Evolutionary conservation across 768 basidiomycete genomes (phyloP).

Genomic region (Sporobolomyces pararoseus): DNA sequence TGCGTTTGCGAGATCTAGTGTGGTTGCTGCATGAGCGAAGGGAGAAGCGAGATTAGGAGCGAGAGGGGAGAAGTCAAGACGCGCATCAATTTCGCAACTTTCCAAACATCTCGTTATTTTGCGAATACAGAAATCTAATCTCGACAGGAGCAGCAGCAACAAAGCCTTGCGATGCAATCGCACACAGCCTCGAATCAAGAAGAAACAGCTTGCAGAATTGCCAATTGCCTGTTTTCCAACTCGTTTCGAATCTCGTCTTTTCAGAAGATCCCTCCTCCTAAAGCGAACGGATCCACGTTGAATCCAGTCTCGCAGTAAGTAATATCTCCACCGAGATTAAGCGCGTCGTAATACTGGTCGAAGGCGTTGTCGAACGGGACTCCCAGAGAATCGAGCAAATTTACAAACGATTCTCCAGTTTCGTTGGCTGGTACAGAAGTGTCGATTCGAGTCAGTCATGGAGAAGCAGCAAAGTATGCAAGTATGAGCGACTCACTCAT

Average conservation of each 20-base stretch:
- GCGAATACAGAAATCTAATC: neutral
- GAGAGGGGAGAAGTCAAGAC: neutral
- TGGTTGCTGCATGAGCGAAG: neutral
- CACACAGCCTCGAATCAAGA: too few relatives aligned
- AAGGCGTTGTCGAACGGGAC: conserved; percentile 1
- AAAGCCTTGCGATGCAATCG: too few relatives aligned
- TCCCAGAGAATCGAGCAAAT: conserved; percentile 29
- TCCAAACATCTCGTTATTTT: neutral
- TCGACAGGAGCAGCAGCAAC: too few relatives aligned
- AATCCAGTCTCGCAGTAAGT: conserved; percentile 16
- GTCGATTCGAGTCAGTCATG: neutral
- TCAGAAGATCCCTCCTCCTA: conserved; percentile 13
- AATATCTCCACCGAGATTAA: neutral
- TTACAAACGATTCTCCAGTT: conserved; percentile 8
- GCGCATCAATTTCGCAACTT: neutral
- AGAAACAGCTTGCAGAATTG: too few relatives aligned
- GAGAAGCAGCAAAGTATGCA: neutral
- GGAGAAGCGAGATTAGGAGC: neutral
- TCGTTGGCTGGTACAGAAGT: neutral
- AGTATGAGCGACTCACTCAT: conserved; percentile 13
- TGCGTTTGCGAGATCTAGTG: neutral
- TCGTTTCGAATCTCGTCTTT: too few relatives aligned
- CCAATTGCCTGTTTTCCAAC: too few relatives aligned
- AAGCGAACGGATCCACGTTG: conserved; percentile 17
- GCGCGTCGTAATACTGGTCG: neutral